A percentile compares a stretch with the other conserved stretches of the same genome.
Conservation (phyloP, 1,284 basidiomycete species). For the Termitomyces sp. region DNA sequence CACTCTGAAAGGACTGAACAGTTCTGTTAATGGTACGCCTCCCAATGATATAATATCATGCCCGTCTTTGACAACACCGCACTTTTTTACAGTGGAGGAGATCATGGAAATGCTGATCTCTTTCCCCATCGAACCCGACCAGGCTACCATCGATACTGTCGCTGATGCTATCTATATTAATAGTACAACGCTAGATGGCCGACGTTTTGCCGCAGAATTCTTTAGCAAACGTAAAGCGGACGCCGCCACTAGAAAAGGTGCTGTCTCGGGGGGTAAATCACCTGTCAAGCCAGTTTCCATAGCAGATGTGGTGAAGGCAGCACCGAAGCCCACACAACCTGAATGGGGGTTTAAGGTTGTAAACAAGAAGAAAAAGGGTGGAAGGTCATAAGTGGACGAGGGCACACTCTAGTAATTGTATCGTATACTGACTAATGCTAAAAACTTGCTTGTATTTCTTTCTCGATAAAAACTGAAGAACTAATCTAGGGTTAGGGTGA, state of each 20-base stretch:
- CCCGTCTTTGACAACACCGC: conserved; percentile 9
- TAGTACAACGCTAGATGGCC: conserved; percentile 90
- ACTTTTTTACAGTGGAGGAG: conserved; percentile 68
- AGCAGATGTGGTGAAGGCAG: conserved; percentile 85
- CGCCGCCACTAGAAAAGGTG: conserved; percentile 47
- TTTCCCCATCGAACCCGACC: conserved; percentile 86
- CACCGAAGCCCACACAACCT: conserved; percentile 69
- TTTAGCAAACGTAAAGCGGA: conserved; percentile 82
- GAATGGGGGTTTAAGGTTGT: conserved; percentile 91
- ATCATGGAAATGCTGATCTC: conserved; percentile 88
- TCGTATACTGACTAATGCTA: conserved; percentile 18
- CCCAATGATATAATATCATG: not conserved
- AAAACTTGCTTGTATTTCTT: conserved; percentile 12
- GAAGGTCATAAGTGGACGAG: conserved; percentile 26
- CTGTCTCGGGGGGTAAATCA: conserved; percentile 30
- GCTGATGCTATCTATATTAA: conserved; percentile 91
- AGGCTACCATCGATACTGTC: conserved; percentile 81
- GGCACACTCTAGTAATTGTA: conserved; percentile 7
- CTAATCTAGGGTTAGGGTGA: conserved; percentile 9
- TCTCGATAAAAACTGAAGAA: conserved; percentile 2
- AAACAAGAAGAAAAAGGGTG: conserved; percentile 90
- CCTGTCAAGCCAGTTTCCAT: conserved; percentile 61
- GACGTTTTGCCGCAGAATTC: conserved; percentile 91
- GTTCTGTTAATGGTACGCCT: conserved; percentile 67
- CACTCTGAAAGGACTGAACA: conserved; percentile 83